phyloP scores from a whole-genome alignment of 257 asterid genomes.

The Solanum virginianum region DNA sequence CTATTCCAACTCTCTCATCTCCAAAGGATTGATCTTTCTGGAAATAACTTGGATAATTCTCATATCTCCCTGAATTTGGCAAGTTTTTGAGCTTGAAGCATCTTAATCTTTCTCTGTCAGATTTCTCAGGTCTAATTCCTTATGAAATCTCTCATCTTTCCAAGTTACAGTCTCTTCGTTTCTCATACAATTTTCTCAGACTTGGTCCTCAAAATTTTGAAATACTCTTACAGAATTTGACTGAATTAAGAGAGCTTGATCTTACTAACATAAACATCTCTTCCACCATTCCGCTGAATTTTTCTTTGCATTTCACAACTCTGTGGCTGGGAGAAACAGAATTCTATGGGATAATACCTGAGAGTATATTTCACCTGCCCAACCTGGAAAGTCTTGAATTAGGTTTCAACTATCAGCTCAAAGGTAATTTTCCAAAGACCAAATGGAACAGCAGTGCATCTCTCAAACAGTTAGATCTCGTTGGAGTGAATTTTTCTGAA shows the following conservation, averaged over 20 bases:
- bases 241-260: neutral
- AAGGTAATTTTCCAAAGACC: neutral
- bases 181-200: neutral
- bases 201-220: neutral
- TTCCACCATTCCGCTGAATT: neutral
- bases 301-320: neutral
- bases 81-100: neutral
- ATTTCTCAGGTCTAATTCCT: too few relatives aligned
- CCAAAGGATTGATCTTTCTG: slow-evolving; percentile 1
- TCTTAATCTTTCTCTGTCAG: neutral
- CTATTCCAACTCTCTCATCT: slow-evolving; percentile 5
- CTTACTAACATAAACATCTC: neutral
- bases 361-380: neutral
- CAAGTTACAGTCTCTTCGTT: neutral
- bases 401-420: neutral
- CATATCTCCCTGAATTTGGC: neutral
- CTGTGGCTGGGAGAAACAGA: neutral
- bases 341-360: neutral
- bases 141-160: neutral
- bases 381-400: neutral
- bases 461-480: neutral
- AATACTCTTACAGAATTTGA: neutral
- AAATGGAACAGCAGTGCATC: neutral
- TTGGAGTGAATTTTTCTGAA: neutral
- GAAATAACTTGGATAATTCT: slow-evolving; percentile 2